Evolutionary conservation across 148 eudicot genomes (phyloP), one percentile per base, ranked within the genome.

Genomic region (Rheum nobile): DNA sequence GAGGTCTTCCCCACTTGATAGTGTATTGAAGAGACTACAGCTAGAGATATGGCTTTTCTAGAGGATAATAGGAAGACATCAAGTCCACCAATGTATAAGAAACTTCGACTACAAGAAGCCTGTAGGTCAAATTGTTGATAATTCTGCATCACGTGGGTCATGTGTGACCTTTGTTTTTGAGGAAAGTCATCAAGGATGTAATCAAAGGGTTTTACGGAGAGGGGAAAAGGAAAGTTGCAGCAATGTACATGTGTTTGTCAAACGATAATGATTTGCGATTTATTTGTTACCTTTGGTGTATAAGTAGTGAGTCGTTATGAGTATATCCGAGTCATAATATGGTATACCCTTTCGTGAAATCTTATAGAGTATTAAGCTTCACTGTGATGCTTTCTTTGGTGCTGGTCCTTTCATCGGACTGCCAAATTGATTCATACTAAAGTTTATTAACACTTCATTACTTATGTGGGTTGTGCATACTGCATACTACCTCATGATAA

Each of bases 31-130:
- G n/a, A n/a, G 80, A 78, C 90, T 41, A 78, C 85, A 7, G 87
- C 87, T 63, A 71, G 80, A 67, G 86, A 83, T 82, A 85, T 83
- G 81, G 86, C 80, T 37, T 76, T 84, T 78, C 70, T 75, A 24
- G 84, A 79, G 44, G 71, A 67, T 68, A 69, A 39, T 32, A 84
- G 79, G 37, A 84, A 75, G 79, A 89, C 77, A 79, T 75, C 84
- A 75, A 83, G 85, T 61, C 86, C 80, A 52, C 89, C 86, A 48
- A 79, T 83, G 84, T 78, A 84, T 72, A 79, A 89, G 57, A 91
- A 89, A 79, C 82, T 85, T 48, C n/a, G 94, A 84, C n/a, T 73
- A 79, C 14, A 87, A 82, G 81, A 88, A 79, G 84, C 81, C 90
- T 29, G 75, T 81, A 70, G 78, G 79, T 73, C 32, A 57, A 72